Evolutionary conservation across 2,329 filamentous ascomycete species (phyloP).

Genomic region (Pseudogymnoascus sp.): DNA sequence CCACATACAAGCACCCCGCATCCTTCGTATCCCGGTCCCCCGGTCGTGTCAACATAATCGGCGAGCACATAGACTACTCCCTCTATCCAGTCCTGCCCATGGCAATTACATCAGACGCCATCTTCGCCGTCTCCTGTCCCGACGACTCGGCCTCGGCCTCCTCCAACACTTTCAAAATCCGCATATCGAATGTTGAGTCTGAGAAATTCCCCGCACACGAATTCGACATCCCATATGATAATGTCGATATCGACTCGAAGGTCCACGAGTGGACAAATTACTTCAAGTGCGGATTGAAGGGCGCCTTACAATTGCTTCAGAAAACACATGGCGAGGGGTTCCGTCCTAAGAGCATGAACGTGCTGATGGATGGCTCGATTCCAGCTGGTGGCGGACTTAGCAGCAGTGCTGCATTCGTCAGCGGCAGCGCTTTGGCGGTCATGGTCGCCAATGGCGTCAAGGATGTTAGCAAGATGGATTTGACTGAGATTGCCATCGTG

Average conservation of each 20-base stretch:
- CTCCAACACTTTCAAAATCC: conserved; percentile 55
- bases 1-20: conserved; percentile 60
- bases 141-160: conserved; percentile 40
- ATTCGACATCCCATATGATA: conserved; percentile 60
- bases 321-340: conserved; percentile 55
- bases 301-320: conserved; percentile 70
- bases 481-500: conserved; percentile 89
- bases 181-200: conserved; percentile 71
- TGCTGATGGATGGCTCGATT: conserved; percentile 86
- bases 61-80: conserved; percentile 98
- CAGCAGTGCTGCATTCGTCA: conserved; percentile 90
- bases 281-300: conserved; percentile 85
- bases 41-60: conserved; percentile 94
- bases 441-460: conserved; percentile 76
- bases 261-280: conserved; percentile 97
- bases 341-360: conserved; percentile 69
- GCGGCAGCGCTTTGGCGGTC: conserved; percentile 79
- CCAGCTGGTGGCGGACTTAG: conserved; percentile 87
- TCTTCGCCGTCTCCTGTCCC: conserved; percentile 65
- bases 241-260: conserved; percentile 74
- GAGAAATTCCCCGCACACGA: conserved; percentile 68
- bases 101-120: conserved; percentile 84
- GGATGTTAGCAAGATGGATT: conserved; percentile 78
- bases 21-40: conserved; percentile 85
- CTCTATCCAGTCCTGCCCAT: conserved; percentile 94